Evolutionary conservation across 2,329 filamentous ascomycete genomes (phyloP).

Genomic region (Elsinoe ampelina): DNA sequence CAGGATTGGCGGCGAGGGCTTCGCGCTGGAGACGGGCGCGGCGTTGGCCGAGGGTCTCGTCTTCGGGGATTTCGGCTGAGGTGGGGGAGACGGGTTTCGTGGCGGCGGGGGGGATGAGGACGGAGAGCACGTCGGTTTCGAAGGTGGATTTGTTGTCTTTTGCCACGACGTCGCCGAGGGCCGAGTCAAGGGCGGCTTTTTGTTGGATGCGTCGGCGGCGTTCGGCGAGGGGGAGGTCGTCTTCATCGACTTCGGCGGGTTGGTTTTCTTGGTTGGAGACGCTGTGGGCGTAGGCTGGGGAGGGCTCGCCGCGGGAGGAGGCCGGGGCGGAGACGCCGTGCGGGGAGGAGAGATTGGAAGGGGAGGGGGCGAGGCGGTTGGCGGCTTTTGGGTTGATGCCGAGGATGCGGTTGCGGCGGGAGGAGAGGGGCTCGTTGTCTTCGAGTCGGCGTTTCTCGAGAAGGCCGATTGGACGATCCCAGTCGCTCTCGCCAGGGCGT

Average conservation of each 20-base stretch:
- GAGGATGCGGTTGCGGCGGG: slow-evolving; percentile 63
- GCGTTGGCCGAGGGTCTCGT: slow-evolving; percentile 72
- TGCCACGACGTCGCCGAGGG: slow-evolving; percentile 39
- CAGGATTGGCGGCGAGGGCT: slow-evolving; percentile 37
- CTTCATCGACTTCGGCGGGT: slow-evolving; percentile 42
- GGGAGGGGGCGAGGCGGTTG: background rate
- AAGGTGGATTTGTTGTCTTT: slow-evolving; percentile 43
- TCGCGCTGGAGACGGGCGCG: slow-evolving; percentile 64
- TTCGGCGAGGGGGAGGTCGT: slow-evolving; percentile 58
- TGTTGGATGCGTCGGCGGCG: slow-evolving; percentile 56
- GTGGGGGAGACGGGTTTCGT: slow-evolving; percentile 7
- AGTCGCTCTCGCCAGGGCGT: slow-evolving; percentile 36
- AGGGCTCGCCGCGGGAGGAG: background rate
- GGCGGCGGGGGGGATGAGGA: slow-evolving; percentile 42
- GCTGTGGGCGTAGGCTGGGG: slow-evolving; percentile 17
- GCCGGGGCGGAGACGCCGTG: background rate
- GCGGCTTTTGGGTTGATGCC: slow-evolving; percentile 38
- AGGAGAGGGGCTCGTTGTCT: slow-evolving; percentile 81
- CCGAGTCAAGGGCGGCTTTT: slow-evolving; percentile 41
- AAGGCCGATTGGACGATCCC: slow-evolving; percentile 58
- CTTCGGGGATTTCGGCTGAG: slow-evolving; percentile 40
- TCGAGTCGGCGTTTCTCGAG: slow-evolving; percentile 78
- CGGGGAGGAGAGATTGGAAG: slow-evolving; percentile 3
- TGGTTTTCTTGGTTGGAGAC: slow-evolving; percentile 27
- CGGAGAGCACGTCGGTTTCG: slow-evolving; percentile 57